These are phyloP conservation scores for Suillus brevipes DNA, from an alignment of 768 basidiomycete species.

Conservation along the genomic window DNA sequence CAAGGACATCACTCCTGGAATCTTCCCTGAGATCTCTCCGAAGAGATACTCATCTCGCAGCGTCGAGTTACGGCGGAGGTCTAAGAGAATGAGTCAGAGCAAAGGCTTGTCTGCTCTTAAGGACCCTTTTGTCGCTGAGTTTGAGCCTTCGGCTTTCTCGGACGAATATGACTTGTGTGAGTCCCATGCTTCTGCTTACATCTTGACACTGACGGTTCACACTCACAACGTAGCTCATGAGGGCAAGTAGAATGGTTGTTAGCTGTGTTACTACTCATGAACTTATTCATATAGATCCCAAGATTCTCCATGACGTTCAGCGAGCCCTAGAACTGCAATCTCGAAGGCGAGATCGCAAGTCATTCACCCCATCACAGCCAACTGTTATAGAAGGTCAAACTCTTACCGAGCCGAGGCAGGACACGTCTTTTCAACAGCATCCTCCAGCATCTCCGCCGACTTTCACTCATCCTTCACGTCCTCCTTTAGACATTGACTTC, in stretches of 20 bases:
- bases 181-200: conserved; percentile 27
- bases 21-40: conserved; percentile 9
- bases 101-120: conserved; percentile 21
- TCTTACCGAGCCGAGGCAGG: conserved; percentile 28
- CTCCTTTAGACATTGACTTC: conserved; percentile 60
- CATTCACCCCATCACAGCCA: conserved; percentile 22
- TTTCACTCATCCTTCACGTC: conserved; percentile 4
- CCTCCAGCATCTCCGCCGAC: conserved; percentile 17
- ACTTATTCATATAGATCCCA: conserved; percentile 55
- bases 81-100: conserved; percentile 15
- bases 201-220: conserved; percentile 10
- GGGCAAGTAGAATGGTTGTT: conserved; percentile 46
- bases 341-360: conserved; percentile 64
- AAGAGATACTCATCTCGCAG: conserved; percentile 19
- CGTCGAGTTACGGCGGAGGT: conserved; percentile 24
- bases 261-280: conserved; percentile 11
- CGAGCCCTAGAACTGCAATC: conserved; percentile 73
- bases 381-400: conserved; percentile 22
- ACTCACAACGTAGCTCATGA: conserved; percentile 57
- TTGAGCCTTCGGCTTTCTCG: conserved; percentile 51
- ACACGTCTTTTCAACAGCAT: conserved; percentile 26
- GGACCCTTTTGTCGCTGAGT: conserved; percentile 33
- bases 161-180: conserved; percentile 79
- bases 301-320: conserved; percentile 78
- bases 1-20: conserved; percentile 11